These are phyloP conservation scores for Ampelocalamus luodianensis DNA, from an alignment of 176 grass and related monocot genomes.

Conservation along the genomic window DNA sequence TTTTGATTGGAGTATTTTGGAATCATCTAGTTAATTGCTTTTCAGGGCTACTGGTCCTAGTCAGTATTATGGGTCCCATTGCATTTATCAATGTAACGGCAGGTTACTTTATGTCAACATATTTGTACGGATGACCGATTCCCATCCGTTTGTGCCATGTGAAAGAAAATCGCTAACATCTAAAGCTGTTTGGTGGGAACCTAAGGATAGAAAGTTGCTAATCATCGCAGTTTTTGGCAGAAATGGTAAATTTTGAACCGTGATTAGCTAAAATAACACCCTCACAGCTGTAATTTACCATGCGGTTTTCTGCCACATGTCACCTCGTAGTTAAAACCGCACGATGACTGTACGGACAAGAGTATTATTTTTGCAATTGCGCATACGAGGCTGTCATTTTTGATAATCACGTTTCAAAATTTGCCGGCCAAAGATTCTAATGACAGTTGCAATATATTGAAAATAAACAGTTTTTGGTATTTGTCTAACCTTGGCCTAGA, in stretches of 20 bases:
- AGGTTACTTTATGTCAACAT: conserved; percentile 34
- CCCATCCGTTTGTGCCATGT: conserved; percentile 17
- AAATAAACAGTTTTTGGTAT: conserved; percentile 7
- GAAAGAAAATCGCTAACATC: conserved; percentile 22
- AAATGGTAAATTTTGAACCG: too few relatives aligned
- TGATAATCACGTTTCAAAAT: too few relatives aligned
- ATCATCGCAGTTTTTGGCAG: too few relatives aligned
- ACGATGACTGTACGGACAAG: too few relatives aligned
- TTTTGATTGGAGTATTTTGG: conserved; percentile 22
- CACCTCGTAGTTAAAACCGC: too few relatives aligned
- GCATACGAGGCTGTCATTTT: too few relatives aligned
- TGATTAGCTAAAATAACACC: too few relatives aligned
- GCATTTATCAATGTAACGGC: conserved; percentile 14
- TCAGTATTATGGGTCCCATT: conserved; percentile 34
- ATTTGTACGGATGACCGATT: conserved; percentile 8
- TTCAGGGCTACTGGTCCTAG: background rate
- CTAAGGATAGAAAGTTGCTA: background rate
- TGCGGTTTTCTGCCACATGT: too few relatives aligned
- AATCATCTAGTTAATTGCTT: conserved; percentile 19
- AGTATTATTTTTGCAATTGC: too few relatives aligned
- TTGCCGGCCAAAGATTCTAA: too few relatives aligned
- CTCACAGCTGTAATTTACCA: too few relatives aligned
- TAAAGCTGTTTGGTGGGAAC: conserved; percentile 11
- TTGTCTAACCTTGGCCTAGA: background rate
- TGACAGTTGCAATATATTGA: conserved; percentile 13